phyloP scores from a whole-genome alignment of 2,329 filamentous ascomycete species.

The Claviceps fusiformis region DNA sequence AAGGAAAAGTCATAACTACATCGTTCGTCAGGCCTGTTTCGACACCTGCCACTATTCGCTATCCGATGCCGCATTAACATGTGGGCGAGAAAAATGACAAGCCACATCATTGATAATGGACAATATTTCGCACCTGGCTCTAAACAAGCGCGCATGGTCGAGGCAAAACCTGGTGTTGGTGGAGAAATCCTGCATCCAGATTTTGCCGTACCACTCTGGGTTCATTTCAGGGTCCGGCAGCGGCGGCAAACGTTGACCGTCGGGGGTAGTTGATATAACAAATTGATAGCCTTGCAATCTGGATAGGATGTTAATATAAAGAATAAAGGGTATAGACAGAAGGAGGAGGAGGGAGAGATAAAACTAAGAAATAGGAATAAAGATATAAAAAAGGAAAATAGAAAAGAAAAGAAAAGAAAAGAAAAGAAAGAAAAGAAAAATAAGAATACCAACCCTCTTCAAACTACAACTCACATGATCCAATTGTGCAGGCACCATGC shows the following conservation, averaged over 20 bases:
- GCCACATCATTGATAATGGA: background rate
- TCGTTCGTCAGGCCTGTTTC: background rate
- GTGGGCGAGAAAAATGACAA: background rate
- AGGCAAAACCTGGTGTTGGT: background rate
- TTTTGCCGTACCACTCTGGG: background rate
- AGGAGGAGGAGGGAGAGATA: background rate
- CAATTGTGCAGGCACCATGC: slow-evolving; percentile 1
- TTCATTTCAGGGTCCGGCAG: background rate
- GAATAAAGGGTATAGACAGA: background rate
- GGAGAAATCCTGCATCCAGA: background rate
- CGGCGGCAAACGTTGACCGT: background rate
- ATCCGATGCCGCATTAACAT: background rate
- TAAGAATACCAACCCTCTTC: background rate
- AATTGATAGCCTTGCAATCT: slow-evolving; percentile 1
- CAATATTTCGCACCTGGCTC: background rate
- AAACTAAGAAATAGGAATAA: too few species aligned
- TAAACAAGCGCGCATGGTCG: background rate
- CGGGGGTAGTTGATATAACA: background rate
- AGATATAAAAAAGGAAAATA: too few species aligned
- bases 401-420: background rate
- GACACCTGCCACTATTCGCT: background rate
- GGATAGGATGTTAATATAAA: background rate
- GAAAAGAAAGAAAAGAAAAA: background rate
- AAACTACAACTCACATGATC: background rate
- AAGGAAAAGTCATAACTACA: background rate